Percentiles rank a stretch among this genome's conserved stretches.
Conservation (phyloP, 192 early-diverging fungal genomes). For the Globomyces pollinis-pini region DNA sequence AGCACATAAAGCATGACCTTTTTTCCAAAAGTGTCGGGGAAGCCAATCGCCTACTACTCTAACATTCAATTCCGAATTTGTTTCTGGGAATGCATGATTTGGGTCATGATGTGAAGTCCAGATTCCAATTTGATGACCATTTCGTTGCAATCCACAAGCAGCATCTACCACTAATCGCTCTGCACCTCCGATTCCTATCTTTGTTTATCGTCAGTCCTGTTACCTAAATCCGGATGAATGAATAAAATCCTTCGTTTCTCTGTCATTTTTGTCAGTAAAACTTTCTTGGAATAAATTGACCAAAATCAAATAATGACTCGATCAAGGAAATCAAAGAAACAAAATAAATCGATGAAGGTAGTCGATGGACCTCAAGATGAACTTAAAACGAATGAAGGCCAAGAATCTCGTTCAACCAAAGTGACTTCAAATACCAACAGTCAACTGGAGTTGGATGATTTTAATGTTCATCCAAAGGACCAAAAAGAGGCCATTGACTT, state of each 20-base stretch:
- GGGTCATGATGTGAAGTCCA: constrained; percentile 90
- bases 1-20: constrained; percentile 56
- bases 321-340: not conserved
- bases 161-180: constrained; percentile 93
- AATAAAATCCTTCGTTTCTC: constrained; percentile 63
- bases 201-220: constrained; percentile 40
- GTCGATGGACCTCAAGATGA: not conserved
- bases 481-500: too few species aligned
- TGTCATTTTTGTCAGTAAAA: not conserved
- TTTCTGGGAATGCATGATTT: constrained; percentile 85
- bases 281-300: not conserved
- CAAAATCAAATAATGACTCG: not conserved
- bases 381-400: not conserved
- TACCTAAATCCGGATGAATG: constrained; percentile 89
- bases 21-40: constrained; percentile 62
- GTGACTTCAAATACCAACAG: too few species aligned
- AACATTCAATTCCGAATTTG: constrained; percentile 63
- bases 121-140: constrained; percentile 71
- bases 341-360: not conserved
- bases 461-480: too few species aligned
- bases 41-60: constrained; percentile 65
- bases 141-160: constrained; percentile 66
- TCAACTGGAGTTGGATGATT: too few species aligned
- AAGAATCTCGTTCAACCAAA: too few species aligned
- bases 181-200: constrained; percentile 76